phyloP scores from a whole-genome alignment of 768 basidiomycete genomes.

The Kwoniella botswanensis region DNA sequence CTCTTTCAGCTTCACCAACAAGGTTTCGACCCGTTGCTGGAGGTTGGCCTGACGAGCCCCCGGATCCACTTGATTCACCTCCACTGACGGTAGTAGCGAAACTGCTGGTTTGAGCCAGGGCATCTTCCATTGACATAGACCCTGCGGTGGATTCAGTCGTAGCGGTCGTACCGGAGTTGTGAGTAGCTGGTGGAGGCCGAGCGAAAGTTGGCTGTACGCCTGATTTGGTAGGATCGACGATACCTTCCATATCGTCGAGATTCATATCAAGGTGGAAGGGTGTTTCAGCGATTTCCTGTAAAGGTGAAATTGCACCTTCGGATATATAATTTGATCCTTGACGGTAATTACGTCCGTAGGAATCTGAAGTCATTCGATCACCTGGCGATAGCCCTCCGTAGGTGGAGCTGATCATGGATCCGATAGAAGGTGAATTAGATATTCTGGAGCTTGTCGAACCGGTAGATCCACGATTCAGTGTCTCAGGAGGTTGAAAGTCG shows the following conservation, averaged over 20 bases:
- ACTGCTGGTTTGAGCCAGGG: conserved; percentile 33
- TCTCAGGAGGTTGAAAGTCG: conserved; percentile 29
- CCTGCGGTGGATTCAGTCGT: conserved; percentile 20
- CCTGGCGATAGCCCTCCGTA: background rate
- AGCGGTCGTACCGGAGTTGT: conserved; percentile 10
- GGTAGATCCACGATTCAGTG: conserved; percentile 34
- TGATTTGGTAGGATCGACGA: conserved; percentile 65
- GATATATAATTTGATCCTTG: conserved; percentile 25
- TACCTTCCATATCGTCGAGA: conserved; percentile 78
- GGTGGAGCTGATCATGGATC: conserved; percentile 20
- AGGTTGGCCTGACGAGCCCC: conserved; percentile 22
- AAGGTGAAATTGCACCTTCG: conserved; percentile 36
- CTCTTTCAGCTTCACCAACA: conserved; percentile 35
- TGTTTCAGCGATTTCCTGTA: conserved; percentile 45
- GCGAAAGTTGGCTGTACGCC: conserved; percentile 22
- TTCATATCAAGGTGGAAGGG: conserved; percentile 69
- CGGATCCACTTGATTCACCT: conserved; percentile 33
- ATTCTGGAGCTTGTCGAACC: conserved; percentile 35
- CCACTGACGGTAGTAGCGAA: conserved; percentile 30
- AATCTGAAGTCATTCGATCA: conserved; percentile 14
- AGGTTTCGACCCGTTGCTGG: conserved; percentile 23
- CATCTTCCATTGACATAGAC: conserved; percentile 38
- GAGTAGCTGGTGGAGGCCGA: conserved; percentile 5
- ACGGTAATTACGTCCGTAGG: conserved; percentile 20
- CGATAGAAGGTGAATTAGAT: conserved; percentile 31